Percentiles rank a stretch among this genome's conserved stretches.
Evolutionary conservation across 305 asterid genomes (phyloP).

Genomic region (Nicotiana rustica): DNA sequence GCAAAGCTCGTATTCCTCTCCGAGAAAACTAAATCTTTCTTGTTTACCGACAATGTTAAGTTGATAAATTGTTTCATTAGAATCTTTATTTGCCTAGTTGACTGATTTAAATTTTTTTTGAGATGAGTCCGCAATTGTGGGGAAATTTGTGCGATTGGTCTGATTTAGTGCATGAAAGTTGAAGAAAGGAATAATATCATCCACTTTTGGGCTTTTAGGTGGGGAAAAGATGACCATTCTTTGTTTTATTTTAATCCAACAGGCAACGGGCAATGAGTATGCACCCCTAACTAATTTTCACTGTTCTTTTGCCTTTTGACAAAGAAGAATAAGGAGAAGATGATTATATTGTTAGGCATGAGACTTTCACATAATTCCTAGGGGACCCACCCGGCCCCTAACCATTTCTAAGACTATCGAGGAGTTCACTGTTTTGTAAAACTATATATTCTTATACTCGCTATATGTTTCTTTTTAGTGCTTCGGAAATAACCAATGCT

Average conservation of each 20-base stretch:
- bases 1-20: not conserved
- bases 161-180: slow-evolving; percentile 32
- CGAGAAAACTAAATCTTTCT: not conserved
- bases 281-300: slow-evolving; percentile 25
- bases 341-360: not conserved
- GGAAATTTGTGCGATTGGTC: not conserved
- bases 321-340: not conserved
- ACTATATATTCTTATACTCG: not conserved
- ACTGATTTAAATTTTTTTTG: slow-evolving; percentile 15
- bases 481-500: no score
- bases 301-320: slow-evolving; percentile 5
- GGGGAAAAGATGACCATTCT: slow-evolving; percentile 30
- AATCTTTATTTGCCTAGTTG: not conserved
- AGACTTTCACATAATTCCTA: slow-evolving; percentile 19
- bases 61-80: not conserved
- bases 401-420: not conserved
- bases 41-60: not conserved
- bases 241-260: not conserved
- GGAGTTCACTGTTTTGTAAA: not conserved
- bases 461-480: no score
- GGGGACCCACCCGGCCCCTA: not conserved
- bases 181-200: slow-evolving; percentile 28
- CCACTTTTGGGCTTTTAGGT: slow-evolving; percentile 31
- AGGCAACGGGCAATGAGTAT: not conserved
- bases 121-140: slow-evolving; percentile 31